Percentiles rank a stretch among this genome's conserved stretches.
Evolutionary conservation across 306 rosid genomes (phyloP).

Genomic region (Styphnolobium japonicum): DNA sequence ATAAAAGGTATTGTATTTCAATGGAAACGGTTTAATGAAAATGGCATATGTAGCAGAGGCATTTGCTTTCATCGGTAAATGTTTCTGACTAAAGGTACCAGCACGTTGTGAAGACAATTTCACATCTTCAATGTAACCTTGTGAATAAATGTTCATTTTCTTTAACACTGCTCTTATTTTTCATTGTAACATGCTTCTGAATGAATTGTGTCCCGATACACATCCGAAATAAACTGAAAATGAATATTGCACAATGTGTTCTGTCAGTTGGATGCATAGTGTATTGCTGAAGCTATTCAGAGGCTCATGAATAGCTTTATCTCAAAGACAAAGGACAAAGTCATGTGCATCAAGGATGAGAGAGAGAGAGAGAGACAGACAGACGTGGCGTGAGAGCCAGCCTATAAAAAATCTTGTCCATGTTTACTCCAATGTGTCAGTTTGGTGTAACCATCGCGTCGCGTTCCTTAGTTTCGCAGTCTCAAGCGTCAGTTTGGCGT

Average conservation of each 20-base stretch:
- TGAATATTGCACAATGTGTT: not conserved
- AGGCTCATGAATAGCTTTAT: not conserved
- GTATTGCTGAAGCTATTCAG: not conserved
- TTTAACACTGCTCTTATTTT: not conserved
- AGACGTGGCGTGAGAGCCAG: too few species aligned
- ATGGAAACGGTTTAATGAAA: not conserved
- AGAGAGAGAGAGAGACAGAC: too few species aligned
- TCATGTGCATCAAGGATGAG: too few species aligned
- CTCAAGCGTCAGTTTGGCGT: too few species aligned
- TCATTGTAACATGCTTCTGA: not conserved
- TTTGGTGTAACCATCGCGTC: too few species aligned
- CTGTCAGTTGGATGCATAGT: not conserved
- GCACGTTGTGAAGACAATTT: not conserved
- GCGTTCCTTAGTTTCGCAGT: too few species aligned
- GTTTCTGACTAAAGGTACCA: slow-evolving; percentile 1
- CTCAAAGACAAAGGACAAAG: too few species aligned
- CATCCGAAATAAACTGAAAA: too few species aligned
- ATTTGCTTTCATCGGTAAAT: not conserved
- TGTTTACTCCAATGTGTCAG: too few species aligned
- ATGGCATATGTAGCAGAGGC: not conserved
- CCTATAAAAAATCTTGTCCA: too few species aligned
- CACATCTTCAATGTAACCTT: not conserved
- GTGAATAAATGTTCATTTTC: slow-evolving; percentile 11
- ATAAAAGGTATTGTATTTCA: not conserved
- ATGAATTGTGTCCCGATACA: not conserved